Percentiles rank a stretch among this genome's conserved stretches.
phyloP scores from a whole-genome alignment of 2,329 filamentous ascomycete species.

The Pseudofabraea citricarpa region DNA sequence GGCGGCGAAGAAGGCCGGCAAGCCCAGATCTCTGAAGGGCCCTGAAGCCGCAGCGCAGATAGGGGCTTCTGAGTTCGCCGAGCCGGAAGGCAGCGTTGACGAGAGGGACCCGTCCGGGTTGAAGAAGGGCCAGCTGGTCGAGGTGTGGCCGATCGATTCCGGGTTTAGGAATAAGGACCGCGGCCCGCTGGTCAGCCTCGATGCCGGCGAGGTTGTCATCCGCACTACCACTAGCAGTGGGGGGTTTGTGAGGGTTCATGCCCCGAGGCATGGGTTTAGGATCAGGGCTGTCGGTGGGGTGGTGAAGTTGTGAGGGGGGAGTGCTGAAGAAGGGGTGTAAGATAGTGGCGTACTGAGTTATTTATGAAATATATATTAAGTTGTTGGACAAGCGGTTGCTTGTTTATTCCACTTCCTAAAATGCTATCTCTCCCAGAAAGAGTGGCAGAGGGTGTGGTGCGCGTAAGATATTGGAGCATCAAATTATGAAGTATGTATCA shows the following conservation, averaged over 20 bases:
- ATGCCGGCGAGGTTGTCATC: constrained; percentile 51
- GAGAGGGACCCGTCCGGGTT: constrained; percentile 47
- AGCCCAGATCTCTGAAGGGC: constrained; percentile 43
- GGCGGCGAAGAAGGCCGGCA: constrained; percentile 32
- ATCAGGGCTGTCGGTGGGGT: constrained; percentile 26
- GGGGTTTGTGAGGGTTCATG: constrained; percentile 49
- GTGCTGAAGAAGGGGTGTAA: too few relatives aligned
- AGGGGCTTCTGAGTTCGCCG: constrained; percentile 38
- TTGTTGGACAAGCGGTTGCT: too few relatives aligned
- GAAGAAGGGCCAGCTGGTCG: constrained; percentile 46
- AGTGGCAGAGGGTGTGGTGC: too few relatives aligned
- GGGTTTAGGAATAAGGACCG: constrained; percentile 54
- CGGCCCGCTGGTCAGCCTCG: constrained; percentile 50
- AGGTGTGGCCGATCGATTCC: constrained; percentile 57
- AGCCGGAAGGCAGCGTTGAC: constrained; percentile 40
- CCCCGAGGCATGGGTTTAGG: constrained; percentile 55
- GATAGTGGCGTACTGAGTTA: too few relatives aligned
- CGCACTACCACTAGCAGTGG: constrained; percentile 40
- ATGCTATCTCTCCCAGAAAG: too few relatives aligned
- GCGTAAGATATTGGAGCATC: too few relatives aligned
- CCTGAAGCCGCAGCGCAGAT: constrained; percentile 48
- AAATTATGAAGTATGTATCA: too few relatives aligned
- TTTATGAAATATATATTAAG: too few relatives aligned
- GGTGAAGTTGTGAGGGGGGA: too few relatives aligned
- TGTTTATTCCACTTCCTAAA: too few relatives aligned